A percentile compares a stretch with the other conserved stretches of the same genome.
Conservation (phyloP, 441 rosid genomes). For the Melianthus villosus region DNA sequence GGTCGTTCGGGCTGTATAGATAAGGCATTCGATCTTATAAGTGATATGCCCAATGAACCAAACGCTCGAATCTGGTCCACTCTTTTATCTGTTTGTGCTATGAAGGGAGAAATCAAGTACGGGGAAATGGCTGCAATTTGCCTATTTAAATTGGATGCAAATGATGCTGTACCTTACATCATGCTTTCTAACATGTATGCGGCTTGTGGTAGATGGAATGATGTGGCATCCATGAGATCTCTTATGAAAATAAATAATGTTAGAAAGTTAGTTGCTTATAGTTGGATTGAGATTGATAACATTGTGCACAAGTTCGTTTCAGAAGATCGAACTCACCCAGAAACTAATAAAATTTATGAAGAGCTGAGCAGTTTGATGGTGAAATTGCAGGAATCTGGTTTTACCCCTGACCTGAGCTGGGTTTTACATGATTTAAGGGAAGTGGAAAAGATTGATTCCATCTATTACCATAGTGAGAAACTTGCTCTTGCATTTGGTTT, state of each 20-base stretch:
- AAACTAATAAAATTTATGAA: slow-evolving; percentile 10
- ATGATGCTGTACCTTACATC: slow-evolving; percentile 54
- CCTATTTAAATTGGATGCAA: slow-evolving; percentile 42
- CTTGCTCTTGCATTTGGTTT: slow-evolving; percentile 23
- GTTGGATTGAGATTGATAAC: slow-evolving; percentile 68
- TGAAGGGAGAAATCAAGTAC: slow-evolving; percentile 43
- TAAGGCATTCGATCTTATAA: slow-evolving; percentile 44
- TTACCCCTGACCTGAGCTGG: slow-evolving; percentile 10
- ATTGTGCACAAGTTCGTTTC: slow-evolving; percentile 44
- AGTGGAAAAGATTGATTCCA: slow-evolving; percentile 18
- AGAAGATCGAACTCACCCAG: slow-evolving; percentile 34
- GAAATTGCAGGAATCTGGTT: slow-evolving; percentile 15
- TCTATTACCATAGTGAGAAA: slow-evolving; percentile 20
- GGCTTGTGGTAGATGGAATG: slow-evolving; percentile 40
- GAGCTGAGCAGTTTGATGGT: slow-evolving; percentile 10
- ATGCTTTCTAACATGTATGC: slow-evolving; percentile 65
- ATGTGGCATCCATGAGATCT: slow-evolving; percentile 55
- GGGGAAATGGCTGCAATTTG: slow-evolving; percentile 68
- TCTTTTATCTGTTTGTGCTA: slow-evolving; percentile 55
- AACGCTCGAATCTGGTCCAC: slow-evolving; percentile 63
- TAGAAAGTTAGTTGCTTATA: slow-evolving; percentile 44
- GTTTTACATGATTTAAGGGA: slow-evolving; percentile 20
- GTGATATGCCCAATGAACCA: slow-evolving; percentile 41
- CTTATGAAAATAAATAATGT: slow-evolving; percentile 59
- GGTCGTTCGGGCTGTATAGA: slow-evolving; percentile 56